phyloP scores from a whole-genome alignment of 2,329 filamentous ascomycete species.

The Aspergillus hiratsukae region DNA sequence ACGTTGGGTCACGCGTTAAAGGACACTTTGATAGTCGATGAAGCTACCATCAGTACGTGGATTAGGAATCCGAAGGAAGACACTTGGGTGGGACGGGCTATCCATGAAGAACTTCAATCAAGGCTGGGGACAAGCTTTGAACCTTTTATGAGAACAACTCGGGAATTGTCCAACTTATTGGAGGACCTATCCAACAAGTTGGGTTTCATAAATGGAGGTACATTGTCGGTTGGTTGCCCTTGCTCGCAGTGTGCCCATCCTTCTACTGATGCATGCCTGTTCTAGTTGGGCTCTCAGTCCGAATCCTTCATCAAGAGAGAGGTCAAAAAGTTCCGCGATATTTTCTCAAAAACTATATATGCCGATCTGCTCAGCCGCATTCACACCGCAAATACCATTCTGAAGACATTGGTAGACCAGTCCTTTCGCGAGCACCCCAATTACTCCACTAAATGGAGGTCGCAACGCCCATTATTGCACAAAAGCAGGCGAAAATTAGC shows the following conservation, averaged over 20 bases:
- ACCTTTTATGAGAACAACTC: neutral
- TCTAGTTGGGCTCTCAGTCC: neutral
- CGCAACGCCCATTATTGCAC: neutral
- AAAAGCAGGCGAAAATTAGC: neutral
- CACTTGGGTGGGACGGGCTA: too few relatives aligned
- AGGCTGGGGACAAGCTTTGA: neutral
- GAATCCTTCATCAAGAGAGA: neutral
- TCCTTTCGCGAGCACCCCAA: neutral
- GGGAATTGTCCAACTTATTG: neutral
- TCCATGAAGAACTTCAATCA: too few relatives aligned
- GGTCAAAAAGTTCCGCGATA: constrained; percentile 7
- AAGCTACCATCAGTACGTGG: neutral
- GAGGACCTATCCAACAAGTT: constrained; percentile 1
- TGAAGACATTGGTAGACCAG: constrained; percentile 14
- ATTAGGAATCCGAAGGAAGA: neutral
- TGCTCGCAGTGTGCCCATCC: neutral
- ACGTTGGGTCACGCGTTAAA: neutral
- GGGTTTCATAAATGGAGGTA: neutral
- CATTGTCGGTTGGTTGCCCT: neutral
- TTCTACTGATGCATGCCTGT: too few relatives aligned
- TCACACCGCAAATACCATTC: constrained; percentile 7
- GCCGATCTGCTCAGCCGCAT: constrained; percentile 9
- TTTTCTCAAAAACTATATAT: constrained; percentile 14
- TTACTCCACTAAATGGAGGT: neutral
- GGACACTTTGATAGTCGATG: neutral